phyloP scores from a whole-genome alignment of 768 basidiomycete species.

The Boletus huronensis region DNA sequence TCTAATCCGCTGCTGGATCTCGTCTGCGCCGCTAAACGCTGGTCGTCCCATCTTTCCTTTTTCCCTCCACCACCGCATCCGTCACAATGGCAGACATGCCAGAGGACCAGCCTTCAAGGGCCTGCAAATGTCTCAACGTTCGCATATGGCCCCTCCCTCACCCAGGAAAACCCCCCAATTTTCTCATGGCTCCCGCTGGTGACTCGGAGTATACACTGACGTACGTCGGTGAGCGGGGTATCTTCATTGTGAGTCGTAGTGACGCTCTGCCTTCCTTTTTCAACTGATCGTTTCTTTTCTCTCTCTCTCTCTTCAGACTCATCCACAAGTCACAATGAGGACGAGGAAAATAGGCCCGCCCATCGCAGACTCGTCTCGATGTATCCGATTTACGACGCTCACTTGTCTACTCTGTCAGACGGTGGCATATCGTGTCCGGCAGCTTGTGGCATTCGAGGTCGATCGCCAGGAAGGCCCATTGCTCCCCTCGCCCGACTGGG shows the following conservation, averaged over 20 bases:
- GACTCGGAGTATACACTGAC: constrained; percentile 48
- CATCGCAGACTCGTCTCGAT: constrained; percentile 45
- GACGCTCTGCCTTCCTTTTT: background rate
- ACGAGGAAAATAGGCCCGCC: constrained; percentile 46
- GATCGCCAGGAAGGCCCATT: constrained; percentile 62
- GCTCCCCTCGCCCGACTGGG: constrained; percentile 72
- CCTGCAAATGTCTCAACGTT: constrained; percentile 74
- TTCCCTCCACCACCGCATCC: constrained; percentile 15
- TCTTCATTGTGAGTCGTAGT: constrained; percentile 52
- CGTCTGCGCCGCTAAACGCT: constrained; percentile 27
- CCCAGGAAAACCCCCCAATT: constrained; percentile 31
- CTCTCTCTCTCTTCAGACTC: constrained; percentile 41
- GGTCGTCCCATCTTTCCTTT: constrained; percentile 15
- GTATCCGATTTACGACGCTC: constrained; percentile 58
- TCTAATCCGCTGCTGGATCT: constrained; percentile 29
- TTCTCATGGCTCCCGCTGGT: constrained; percentile 25
- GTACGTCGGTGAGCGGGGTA: constrained; percentile 65
- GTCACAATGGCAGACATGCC: constrained; percentile 23
- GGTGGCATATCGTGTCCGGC: constrained; percentile 65
- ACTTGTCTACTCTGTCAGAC: constrained; percentile 68
- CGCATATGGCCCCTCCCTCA: constrained; percentile 43
- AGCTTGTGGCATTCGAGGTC: constrained; percentile 52
- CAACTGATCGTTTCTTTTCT: constrained; percentile 5
- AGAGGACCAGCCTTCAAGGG: constrained; percentile 32
- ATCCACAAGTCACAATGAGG: constrained; percentile 69